These are phyloP conservation scores for Ceratocystis cubensis DNA, from an alignment of 2,329 filamentous ascomycete species.

Conservation along the genomic window DNA sequence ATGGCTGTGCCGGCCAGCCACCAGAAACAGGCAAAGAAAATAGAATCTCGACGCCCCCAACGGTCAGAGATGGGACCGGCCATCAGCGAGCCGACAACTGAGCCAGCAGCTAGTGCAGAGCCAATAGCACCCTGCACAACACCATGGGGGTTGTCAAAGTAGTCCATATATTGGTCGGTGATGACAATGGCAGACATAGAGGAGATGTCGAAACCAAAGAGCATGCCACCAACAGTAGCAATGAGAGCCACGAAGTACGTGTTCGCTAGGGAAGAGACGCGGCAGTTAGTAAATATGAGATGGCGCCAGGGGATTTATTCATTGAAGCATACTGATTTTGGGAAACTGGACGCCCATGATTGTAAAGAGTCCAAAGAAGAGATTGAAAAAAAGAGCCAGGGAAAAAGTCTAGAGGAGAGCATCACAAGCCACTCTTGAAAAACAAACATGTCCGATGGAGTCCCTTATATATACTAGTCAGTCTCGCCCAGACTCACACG, in stretches of 20 bases:
- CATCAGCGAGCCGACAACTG: constrained; percentile 37
- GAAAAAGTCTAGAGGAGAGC: not conserved
- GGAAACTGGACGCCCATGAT: constrained; percentile 19
- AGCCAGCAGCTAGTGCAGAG: constrained; percentile 40
- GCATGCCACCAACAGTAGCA: constrained; percentile 33
- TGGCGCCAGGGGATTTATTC: not conserved
- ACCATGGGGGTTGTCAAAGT: constrained; percentile 37
- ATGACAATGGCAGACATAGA: constrained; percentile 47
- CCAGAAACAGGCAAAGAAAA: constrained; percentile 24
- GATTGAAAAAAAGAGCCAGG: not conserved
- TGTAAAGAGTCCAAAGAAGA: not conserved
- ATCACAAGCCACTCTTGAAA: not conserved
- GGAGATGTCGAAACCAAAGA: constrained; percentile 45
- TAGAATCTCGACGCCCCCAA: constrained; percentile 31
- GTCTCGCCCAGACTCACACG: not conserved
- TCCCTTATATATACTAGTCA: not conserved
- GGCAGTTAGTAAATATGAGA: not conserved
- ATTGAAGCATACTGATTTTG: constrained; percentile 15
- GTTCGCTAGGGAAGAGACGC: constrained; percentile 23
- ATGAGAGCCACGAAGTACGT: constrained; percentile 30
- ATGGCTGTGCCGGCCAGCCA: constrained; percentile 23
- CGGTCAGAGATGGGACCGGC: constrained; percentile 40
- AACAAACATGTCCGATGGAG: not conserved
- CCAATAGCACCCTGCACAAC: constrained; percentile 41
- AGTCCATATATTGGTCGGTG: constrained; percentile 38